Evolutionary conservation across 192 early-diverging fungal genomes (phyloP).

Genomic region (Coemansia sp.): DNA sequence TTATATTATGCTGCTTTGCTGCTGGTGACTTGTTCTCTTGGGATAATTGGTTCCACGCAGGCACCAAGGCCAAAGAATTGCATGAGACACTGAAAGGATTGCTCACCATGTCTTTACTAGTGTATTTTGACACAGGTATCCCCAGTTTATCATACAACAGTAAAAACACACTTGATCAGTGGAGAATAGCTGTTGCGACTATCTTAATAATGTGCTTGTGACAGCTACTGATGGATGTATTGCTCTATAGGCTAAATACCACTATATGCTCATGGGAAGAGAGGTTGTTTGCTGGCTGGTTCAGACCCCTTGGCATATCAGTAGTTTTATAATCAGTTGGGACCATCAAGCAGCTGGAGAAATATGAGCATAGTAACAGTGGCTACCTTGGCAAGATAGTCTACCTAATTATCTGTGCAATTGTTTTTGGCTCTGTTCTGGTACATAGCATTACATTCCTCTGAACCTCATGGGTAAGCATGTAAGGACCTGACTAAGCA

Average conservation of each 20-base stretch:
- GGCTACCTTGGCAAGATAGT: conserved; percentile 15
- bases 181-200: conserved; percentile 67
- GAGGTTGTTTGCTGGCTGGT: conserved; percentile 86
- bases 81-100: conserved; percentile 91
- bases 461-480: conserved; percentile 67
- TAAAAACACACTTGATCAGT: conserved; percentile 54
- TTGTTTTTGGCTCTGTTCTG: conserved; percentile 81
- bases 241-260: conserved; percentile 66
- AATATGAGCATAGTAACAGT: conserved; percentile 25
- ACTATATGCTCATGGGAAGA: conserved; percentile 72
- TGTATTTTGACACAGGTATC: conserved; percentile 81
- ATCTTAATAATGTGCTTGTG: conserved; percentile 70
- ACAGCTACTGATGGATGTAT: conserved; percentile 70
- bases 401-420: conserved; percentile 66
- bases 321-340: conserved; percentile 63
- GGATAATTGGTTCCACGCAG: conserved; percentile 90
- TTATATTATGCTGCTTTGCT: conserved; percentile 78
- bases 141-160: conserved; percentile 67
- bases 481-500: conserved; percentile 28
- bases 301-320: conserved; percentile 83
- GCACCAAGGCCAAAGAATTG: conserved; percentile 78
- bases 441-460: conserved; percentile 83
- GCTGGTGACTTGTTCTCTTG: conserved; percentile 81
- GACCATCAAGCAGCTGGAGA: conserved; percentile 37
- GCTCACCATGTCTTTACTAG: conserved; percentile 84